Evolutionary conservation across 176 grass and related monocot species (phyloP), one percentile per base, ranked within the genome.

Genomic region (Otatea glauca): DNA sequence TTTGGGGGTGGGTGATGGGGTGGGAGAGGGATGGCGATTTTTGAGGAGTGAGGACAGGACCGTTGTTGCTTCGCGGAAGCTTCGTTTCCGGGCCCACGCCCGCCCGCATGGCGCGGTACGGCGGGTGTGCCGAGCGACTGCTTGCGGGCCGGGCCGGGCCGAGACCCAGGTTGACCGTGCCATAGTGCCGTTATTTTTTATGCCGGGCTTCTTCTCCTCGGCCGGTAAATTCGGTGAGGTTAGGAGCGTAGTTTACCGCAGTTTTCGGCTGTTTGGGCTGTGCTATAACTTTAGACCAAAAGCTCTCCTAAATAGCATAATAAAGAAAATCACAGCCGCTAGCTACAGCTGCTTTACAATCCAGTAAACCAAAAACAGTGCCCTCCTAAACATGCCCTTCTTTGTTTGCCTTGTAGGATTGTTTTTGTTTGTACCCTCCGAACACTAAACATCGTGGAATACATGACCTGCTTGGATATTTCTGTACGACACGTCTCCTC

Each of bases 31-130:
- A 72, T 44, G 68, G 84, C 79, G 59, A 68, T 76, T 76, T 85
- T 92, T 77, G 41, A 84, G 84, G 81, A 66, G 73, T 1, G 49
- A 64, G 39, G 7, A 23, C 50, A 20, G 63, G 86, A 62, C 89
- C 86, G 77, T 83, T 82, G 92, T 77, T 82, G 43, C 92, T 92
- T 94, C 92, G 37, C 18, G 75, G 92, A 94, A 94, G 90, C 81
- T 94, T 94, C 92, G 9, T 85, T 38, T 7, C n/a, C 61, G 89
- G 83, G 37, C 82, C 88, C 79, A 24, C 8, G 43, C 43, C 43
- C 63, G 18, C 15, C 68, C 39, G 66, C 78, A n/a, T 32, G 15
- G 49, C 18, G 39, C 75, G 67, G 32, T n/a, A 18, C 76, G 51
- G 60, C 5, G 78, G 9, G 23, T 74, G 20, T 12, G 18, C 37